These are phyloP conservation scores for Calonectria crousiana DNA, from an alignment of 2,329 filamentous ascomycete species.

Conservation along the genomic window DNA sequence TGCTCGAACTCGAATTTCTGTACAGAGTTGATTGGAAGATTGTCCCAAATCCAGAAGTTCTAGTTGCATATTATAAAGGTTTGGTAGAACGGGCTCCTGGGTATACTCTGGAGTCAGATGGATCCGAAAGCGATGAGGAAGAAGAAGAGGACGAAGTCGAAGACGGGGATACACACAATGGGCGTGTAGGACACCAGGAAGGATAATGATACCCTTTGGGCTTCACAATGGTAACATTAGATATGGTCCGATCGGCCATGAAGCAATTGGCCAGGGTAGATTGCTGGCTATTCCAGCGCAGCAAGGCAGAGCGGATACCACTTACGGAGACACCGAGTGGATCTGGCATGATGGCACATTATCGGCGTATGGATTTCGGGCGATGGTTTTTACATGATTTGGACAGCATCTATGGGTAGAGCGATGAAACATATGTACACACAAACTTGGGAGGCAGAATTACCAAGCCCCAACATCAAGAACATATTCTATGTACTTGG, in stretches of 20 bases:
- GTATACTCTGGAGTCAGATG: slow-evolving; percentile 62
- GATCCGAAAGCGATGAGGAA: slow-evolving; percentile 49
- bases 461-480: slow-evolving; percentile 21
- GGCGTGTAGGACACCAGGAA: slow-evolving; percentile 7
- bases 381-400: slow-evolving; percentile 28
- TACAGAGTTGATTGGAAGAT: slow-evolving; percentile 96
- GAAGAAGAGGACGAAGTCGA: slow-evolving; percentile 35
- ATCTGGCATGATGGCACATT: slow-evolving; percentile 39
- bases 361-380: slow-evolving; percentile 39
- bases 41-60: slow-evolving; percentile 91
- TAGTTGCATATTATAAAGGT: slow-evolving; percentile 93
- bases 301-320: slow-evolving; percentile 23
- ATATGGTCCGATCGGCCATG: slow-evolving; percentile 12
- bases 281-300: slow-evolving; percentile 10
- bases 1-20: slow-evolving; percentile 93
- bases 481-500: slow-evolving; percentile 4
- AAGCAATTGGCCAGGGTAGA: background rate
- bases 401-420: slow-evolving; percentile 35
- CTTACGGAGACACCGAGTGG: slow-evolving; percentile 23
- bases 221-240: slow-evolving; percentile 2
- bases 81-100: slow-evolving; percentile 77
- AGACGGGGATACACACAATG: slow-evolving; percentile 30
- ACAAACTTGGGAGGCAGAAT: slow-evolving; percentile 29
- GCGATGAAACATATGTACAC: slow-evolving; percentile 36
- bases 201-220: slow-evolving; percentile 12